phyloP scores from a whole-genome alignment of 192 early-diverging fungal genomes.

The Backusella parvicylindrica region DNA sequence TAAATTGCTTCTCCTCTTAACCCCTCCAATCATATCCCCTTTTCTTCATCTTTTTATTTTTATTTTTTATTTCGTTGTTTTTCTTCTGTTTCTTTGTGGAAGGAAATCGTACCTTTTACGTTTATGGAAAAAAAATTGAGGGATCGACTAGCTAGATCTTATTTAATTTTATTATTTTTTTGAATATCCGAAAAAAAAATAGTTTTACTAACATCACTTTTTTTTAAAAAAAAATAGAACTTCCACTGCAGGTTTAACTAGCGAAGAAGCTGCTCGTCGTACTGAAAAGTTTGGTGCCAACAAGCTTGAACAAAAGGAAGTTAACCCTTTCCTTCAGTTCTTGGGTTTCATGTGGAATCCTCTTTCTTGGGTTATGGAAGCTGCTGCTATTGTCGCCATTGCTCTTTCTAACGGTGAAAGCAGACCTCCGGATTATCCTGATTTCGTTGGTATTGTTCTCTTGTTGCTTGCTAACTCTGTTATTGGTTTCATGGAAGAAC shows the following conservation, averaged over 20 bases:
- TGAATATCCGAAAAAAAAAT: background rate
- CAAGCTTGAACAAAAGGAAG: slow-evolving; percentile 69
- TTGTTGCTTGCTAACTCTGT: slow-evolving; percentile 80
- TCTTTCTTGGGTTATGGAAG: slow-evolving; percentile 81
- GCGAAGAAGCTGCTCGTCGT: slow-evolving; percentile 58
- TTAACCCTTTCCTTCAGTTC: slow-evolving; percentile 84
- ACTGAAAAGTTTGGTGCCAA: slow-evolving; percentile 66
- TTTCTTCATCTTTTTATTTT: background rate
- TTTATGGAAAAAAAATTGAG: background rate
- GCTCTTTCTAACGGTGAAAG: slow-evolving; percentile 68
- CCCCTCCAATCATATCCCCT: background rate
- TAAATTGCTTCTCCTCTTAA: background rate
- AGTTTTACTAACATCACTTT: background rate
- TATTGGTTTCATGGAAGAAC: slow-evolving; percentile 89
- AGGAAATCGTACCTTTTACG: background rate
- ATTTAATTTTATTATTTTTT: slow-evolving; percentile 10
- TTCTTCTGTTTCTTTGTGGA: background rate
- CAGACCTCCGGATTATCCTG: slow-evolving; percentile 71
- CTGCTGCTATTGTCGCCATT: slow-evolving; percentile 78
- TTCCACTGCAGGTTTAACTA: slow-evolving; percentile 56
- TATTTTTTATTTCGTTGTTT: background rate
- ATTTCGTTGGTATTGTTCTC: slow-evolving; percentile 78
- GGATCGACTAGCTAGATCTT: slow-evolving; percentile 6
- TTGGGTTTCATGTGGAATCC: slow-evolving; percentile 82
- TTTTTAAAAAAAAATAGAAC: slow-evolving; percentile 29